Evolutionary conservation across 805 yeast genomes (phyloP), one percentile per base, ranked within the genome.

Genomic region (Scheffersomyces amazonensis): DNA sequence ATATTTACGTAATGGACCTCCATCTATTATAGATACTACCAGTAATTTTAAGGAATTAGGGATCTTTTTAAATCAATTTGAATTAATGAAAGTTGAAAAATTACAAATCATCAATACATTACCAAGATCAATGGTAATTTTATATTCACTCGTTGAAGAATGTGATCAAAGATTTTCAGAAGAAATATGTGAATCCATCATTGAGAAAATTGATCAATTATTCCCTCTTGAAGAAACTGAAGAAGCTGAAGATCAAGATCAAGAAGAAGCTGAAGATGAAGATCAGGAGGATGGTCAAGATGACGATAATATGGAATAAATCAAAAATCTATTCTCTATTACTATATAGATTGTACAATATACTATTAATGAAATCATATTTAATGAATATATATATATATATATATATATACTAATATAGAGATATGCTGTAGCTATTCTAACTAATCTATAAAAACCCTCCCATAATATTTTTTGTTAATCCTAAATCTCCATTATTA

Each of bases 141-240:
- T 91, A 36, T 88, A 80, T 56, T 73, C 93, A 0, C 65, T 91
- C 20, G 80, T 91, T 1, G 99, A 91, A 55, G 98, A 93, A 55
- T 91, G 96, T 60, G 99, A 91, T 49, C 80, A 78, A 44, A 71
- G 99, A 49, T 83, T 89, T 50, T 63, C 66, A n/a, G 87, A 85
- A 42, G 83, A 77, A 1, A 73, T 81, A 42, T 71, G 86, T 34
- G 75, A 79, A 32, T 64, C 67, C 3, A 74, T 91, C 2, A 46
- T 91, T 21, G 75, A 64, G 4, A 71, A 80, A 35, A 69, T 87
- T 15, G 52, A 62, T n/a, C 69, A 69, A 28, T 64, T 74, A 39
- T 76, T 79, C 54, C 87, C 85, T 2, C 52, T 66, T 9, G 61
- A 50, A 10, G 66, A 62, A 25, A 56, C 47, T 13, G 63, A 52